Base-by-base conservation (phyloP, 805 yeast species). In the Zygosaccharomyces kombuchaensis region DNA sequence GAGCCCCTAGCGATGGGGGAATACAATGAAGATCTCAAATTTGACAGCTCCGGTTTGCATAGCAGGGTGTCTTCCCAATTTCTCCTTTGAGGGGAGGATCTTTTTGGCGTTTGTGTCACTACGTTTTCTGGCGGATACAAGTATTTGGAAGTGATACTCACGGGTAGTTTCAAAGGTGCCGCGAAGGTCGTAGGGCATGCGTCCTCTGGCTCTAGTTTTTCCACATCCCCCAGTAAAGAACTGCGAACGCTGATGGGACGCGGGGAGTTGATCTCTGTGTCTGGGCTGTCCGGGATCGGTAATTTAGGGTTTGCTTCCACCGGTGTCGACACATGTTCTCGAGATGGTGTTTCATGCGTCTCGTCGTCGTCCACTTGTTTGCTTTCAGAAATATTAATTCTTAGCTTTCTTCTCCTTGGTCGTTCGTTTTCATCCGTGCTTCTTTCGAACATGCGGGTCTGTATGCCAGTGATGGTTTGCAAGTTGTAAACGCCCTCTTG, bases 321-420 rank as follows among this genome's bases (percentile, higher is more conserved):
- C 16, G 41, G 31, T 23, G 34, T 29, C 8, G 41, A 27, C 12
- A 31, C 34, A 5, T 14, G 34, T 27, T 29, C 41, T n/a, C 9
- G 34, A 16, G 41, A 16, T 2, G 41, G 17, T 12, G 14, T 23
- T 13, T 27, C 26, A 17, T 12, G 25, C 4, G 13, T n/a, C 21
- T 36, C 40, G 10, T 13, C 34, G 5, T 9, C 19, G 22, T 36
- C 25, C 10, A 9, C 27, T 22, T 16, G 30, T 32, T 34, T 31
- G 22, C 21, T 25, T 9, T 14, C 26, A 4, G 36, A 13, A 13
- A 35, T 35, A 34, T 39, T 41, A 25, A 62, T 36, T 31, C 48
- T 60, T 3, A 66, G 55, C 23, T 56, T 62, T 42, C 69, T 57
- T 51, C 67, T 59, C 43, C 59, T 59, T n/a, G 64, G 58, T 26